Evolutionary conservation across 2,329 filamentous ascomycete species (phyloP), one percentile per base, ranked within the genome.

Genomic region (Epichloe uncinata): DNA sequence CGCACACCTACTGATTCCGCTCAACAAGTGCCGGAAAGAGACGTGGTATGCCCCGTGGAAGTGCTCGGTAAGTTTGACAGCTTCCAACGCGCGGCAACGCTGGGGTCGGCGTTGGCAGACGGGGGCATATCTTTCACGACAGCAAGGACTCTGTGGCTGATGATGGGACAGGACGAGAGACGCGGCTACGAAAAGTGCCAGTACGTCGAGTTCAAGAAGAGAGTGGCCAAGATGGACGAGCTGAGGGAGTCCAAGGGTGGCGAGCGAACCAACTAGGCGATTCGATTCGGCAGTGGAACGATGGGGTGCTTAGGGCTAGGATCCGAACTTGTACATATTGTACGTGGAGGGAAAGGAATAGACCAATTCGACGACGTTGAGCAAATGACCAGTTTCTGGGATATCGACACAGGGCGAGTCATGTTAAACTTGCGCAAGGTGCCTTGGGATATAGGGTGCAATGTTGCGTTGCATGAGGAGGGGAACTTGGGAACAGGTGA

Each of bases 111-210:
- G 4, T 36, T 13, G 41, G 6, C 26, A 35, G 7, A 30, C 26
- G 26, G 7, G 26, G 30, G 8, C 30, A 30, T 30, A 30, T 30
- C 30, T 11, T 30, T 9, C 0, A 30, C 30, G 30, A 11, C 30
- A 9, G 30, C 30, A 9, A 44, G 34, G 12, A 33, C 16, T 30
- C 37, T 55, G 34, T 48, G 50, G 49, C 49, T 48, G 20, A 51
- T 45, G 13, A 41, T 4, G 34, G 37, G 51, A 52, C 65, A 97
- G 93, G 82, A 89, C 68, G 93, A 98, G 77, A 79, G 93, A 74
- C 93, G 98, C 73, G 85, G 83, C 64, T 98, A 98, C 77, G 93
- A 98, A 69, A 97, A 97, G 70, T 98, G 93, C 80, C 93, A 98
- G 66, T 98, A 98, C 71, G 86, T 86, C 57, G 93, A 97, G 69